These are phyloP conservation scores for Beta corolliflora DNA, from an alignment of 179 eudicot genomes.

Conservation along the genomic window DNA sequence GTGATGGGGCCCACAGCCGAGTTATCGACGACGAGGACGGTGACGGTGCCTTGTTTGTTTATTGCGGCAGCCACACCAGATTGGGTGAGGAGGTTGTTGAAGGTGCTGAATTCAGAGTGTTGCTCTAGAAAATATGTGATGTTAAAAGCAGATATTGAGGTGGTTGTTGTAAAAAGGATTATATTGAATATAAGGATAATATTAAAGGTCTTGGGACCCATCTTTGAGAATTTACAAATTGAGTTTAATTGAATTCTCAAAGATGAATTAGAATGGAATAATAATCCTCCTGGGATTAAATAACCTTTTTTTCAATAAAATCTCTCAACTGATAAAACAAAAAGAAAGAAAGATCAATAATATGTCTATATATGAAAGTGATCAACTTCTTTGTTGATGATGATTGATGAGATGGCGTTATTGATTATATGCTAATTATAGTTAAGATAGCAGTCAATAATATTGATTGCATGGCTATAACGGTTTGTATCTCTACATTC, in stretches of 20 bases:
- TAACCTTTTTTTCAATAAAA: too few species aligned
- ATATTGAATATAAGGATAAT: slow-evolving; percentile 9
- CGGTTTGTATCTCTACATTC: background rate
- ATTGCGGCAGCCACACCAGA: slow-evolving; percentile 41
- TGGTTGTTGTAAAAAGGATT: slow-evolving; percentile 14
- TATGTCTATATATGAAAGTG: background rate
- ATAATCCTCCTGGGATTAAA: background rate
- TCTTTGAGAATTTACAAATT: slow-evolving; percentile 24
- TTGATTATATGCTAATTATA: background rate
- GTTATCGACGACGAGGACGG: slow-evolving; percentile 55
- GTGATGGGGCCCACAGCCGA: slow-evolving; percentile 28
- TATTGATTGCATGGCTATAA: background rate
- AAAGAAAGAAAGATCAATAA: background rate
- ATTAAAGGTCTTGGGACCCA: slow-evolving; percentile 29
- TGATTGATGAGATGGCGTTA: background rate
- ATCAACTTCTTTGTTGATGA: background rate
- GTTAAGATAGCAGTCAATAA: background rate
- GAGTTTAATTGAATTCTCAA: background rate
- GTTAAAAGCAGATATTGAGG: slow-evolving; percentile 38
- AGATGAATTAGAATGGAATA: background rate
- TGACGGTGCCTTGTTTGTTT: slow-evolving; percentile 48
- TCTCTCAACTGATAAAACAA: background rate
- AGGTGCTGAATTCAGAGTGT: slow-evolving; percentile 38
- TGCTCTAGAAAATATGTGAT: slow-evolving; percentile 43
- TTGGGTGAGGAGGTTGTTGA: slow-evolving; percentile 40